Conservation (phyloP, 2,329 filamentous ascomycete species). For the Coniosporium uncinatum region DNA sequence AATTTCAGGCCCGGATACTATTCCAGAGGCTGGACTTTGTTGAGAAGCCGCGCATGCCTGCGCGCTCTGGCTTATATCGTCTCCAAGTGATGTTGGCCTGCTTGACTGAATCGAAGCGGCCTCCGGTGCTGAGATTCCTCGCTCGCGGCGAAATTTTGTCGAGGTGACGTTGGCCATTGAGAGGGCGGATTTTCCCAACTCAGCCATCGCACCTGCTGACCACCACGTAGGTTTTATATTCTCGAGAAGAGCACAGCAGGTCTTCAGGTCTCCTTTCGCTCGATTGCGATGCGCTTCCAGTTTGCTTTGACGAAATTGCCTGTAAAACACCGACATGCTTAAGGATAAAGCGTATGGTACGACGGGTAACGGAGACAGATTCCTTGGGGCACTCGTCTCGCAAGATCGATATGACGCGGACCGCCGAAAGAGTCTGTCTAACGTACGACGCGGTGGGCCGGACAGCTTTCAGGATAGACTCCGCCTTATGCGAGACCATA, state of each 20-base stretch:
- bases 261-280: constrained; percentile 36
- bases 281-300: constrained; percentile 39
- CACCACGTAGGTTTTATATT: constrained; percentile 36
- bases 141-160: too few species aligned
- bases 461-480: constrained; percentile 33
- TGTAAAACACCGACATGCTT: constrained; percentile 50
- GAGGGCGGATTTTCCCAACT: constrained; percentile 28
- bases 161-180: background rate
- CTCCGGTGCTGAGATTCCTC: too few species aligned
- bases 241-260: constrained; percentile 36
- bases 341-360: constrained; percentile 50
- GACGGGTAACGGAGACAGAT: constrained; percentile 45
- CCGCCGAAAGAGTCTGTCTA: constrained; percentile 48
- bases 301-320: constrained; percentile 46
- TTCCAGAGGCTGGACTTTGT: too few species aligned
- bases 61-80: too few species aligned
- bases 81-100: too few species aligned
- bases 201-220: constrained; percentile 38
- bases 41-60: too few species aligned
- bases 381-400: constrained; percentile 34
- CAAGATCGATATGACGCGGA: constrained; percentile 47
- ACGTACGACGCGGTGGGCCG: constrained; percentile 43
- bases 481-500: constrained; percentile 48
- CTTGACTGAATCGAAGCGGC: too few species aligned
- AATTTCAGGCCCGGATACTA: too few species aligned